phyloP scores from a whole-genome alignment of 257 asterid genomes.

The Solanum dulcamara region DNA sequence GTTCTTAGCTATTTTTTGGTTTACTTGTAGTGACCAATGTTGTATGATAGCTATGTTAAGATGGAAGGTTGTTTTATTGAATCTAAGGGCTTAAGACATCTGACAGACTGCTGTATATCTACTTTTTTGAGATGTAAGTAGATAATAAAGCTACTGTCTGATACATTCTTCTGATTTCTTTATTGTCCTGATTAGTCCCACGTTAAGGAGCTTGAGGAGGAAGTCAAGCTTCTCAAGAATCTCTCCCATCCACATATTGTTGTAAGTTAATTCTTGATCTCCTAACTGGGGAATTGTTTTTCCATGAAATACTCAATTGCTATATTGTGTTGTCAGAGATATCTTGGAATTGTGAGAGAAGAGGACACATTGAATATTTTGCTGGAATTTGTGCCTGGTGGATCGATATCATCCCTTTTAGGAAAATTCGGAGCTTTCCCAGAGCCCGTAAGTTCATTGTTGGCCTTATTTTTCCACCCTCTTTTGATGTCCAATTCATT shows the following conservation, averaged over 20 bases:
- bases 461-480: background rate
- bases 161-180: background rate
- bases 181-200: constrained; percentile 40
- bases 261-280: constrained; percentile 35
- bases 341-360: constrained; percentile 96
- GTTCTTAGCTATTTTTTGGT: background rate
- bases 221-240: constrained; percentile 85
- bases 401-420: constrained; percentile 92
- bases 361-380: constrained; percentile 79
- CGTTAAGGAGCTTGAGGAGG: constrained; percentile 91
- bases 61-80: background rate
- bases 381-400: constrained; percentile 95
- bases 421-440: constrained; percentile 97
- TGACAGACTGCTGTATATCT: background rate
- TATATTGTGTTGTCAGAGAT: constrained; percentile 50
- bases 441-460: constrained; percentile 66
- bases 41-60: background rate
- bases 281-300: background rate
- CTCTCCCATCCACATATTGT: constrained; percentile 94
- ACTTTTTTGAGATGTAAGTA: background rate
- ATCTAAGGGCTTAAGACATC: background rate
- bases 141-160: background rate
- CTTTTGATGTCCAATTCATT: background rate
- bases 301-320: background rate
- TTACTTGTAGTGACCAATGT: background rate